Conservation (phyloP, 257 asterid genomes). For the Pogostemon cablin region DNA sequence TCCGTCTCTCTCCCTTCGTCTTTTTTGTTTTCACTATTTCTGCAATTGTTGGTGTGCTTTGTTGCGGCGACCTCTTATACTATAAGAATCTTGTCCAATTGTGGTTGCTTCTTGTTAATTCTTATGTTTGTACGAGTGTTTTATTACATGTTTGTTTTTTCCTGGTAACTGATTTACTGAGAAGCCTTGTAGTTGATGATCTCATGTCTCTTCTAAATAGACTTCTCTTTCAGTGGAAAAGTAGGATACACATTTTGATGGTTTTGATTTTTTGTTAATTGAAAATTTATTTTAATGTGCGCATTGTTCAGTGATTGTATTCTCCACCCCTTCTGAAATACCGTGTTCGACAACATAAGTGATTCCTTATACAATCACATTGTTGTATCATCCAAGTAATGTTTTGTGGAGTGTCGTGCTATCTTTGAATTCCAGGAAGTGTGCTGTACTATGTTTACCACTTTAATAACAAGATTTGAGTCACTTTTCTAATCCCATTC, state of each 20-base stretch:
- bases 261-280: neutral
- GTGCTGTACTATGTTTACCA: no score
- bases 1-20: neutral
- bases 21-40: constrained; percentile 23
- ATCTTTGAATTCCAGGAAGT: no score
- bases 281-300: neutral
- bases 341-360: neutral
- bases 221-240: no score
- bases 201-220: no score
- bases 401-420: no score
- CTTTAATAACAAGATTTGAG: neutral
- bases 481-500: neutral
- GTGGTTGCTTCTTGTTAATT: neutral
- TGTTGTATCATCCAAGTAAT: no score
- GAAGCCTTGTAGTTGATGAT: no score
- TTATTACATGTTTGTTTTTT: neutral
- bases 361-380: neutral
- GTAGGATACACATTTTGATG: constrained; percentile 2
- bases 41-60: neutral
- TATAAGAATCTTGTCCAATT: neutral
- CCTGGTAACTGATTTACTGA: neutral
- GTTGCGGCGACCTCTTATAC: neutral
- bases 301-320: neutral
- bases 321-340: neutral
- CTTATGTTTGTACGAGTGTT: neutral